Percentiles rank a stretch among this genome's conserved stretches.
phyloP scores from a whole-genome alignment of 768 basidiomycete genomes.

The Leucosporidium scottii region DNA sequence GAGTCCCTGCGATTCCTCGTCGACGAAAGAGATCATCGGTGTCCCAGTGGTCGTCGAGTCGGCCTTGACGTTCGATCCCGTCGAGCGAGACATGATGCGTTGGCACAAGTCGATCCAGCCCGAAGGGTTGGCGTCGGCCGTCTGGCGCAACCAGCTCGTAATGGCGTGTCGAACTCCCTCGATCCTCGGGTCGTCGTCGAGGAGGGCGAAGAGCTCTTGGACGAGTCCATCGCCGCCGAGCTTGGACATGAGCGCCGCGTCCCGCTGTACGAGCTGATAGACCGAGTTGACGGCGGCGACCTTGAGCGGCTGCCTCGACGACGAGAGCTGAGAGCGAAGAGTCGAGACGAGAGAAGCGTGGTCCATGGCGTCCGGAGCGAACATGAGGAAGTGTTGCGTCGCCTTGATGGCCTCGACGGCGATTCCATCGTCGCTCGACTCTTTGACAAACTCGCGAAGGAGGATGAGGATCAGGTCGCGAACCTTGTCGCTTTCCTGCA shows the following conservation, averaged over 20 bases:
- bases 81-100: conserved; percentile 90
- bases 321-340: conserved; percentile 72
- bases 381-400: conserved; percentile 94
- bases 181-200: conserved; percentile 89
- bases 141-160: conserved; percentile 87
- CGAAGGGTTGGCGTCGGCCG: conserved; percentile 81
- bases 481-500: conserved; percentile 75
- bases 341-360: conserved; percentile 69
- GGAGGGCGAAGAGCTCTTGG: conserved; percentile 86
- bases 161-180: conserved; percentile 92
- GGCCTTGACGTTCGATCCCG: conserved; percentile 64
- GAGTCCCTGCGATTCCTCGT: conserved; percentile 91
- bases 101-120: conserved; percentile 99
- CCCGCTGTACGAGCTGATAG: conserved; percentile 93
- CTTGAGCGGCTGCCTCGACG: conserved; percentile 74
- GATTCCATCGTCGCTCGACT: conserved; percentile 71
- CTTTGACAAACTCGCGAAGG: conserved; percentile 73
- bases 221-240: conserved; percentile 90
- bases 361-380: conserved; percentile 74
- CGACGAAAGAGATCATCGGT: conserved; percentile 54
- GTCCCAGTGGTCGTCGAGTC: conserved; percentile 46
- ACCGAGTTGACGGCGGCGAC: conserved; percentile 90
- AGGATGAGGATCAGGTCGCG: conserved; percentile 75
- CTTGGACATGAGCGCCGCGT: conserved; percentile 83
- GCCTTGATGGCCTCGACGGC: conserved; percentile 91